Conservation (phyloP, 2,329 filamentous ascomycete species). For the Xylaria sp. region DNA sequence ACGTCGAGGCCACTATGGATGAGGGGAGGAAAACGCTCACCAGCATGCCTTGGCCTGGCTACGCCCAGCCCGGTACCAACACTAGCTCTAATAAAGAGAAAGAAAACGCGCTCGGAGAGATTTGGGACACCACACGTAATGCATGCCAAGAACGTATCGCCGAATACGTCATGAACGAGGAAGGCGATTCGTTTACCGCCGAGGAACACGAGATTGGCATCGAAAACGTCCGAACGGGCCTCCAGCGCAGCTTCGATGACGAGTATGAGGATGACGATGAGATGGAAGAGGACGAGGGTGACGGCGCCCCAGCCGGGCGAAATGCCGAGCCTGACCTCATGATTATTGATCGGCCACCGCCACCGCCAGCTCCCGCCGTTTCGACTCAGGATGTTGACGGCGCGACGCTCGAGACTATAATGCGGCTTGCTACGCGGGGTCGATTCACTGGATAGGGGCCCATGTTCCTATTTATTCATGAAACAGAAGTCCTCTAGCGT, state of each 20-base stretch:
- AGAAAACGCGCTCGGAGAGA: constrained; percentile 51
- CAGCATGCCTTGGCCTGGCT: constrained; percentile 18
- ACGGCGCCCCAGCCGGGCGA: constrained; percentile 14
- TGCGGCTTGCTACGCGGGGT: constrained; percentile 39
- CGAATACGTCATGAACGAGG: constrained; percentile 57
- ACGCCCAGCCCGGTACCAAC: not conserved
- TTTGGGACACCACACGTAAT: constrained; percentile 52
- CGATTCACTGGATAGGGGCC: constrained; percentile 7
- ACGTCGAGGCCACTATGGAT: constrained; percentile 77
- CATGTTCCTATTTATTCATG: not conserved
- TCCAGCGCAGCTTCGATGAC: constrained; percentile 66
- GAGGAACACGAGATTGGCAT: constrained; percentile 74
- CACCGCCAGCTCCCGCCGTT: constrained; percentile 45
- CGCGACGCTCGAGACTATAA: constrained; percentile 41
- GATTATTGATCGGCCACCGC: constrained; percentile 46
- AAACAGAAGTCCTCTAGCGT: not conserved
- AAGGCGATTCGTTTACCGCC: constrained; percentile 74
- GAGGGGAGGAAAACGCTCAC: constrained; percentile 63
- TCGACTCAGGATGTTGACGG: constrained; percentile 44
- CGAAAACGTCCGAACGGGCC: constrained; percentile 76
- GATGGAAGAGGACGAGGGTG: constrained; percentile 54
- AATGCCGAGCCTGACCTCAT: constrained; percentile 47
- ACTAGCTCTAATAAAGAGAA: constrained; percentile 50
- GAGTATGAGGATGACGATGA: constrained; percentile 65
- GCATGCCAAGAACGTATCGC: constrained; percentile 49